phyloP scores from a whole-genome alignment of 1,139 yeast species.

The Magnusiomyces suaveolens region DNA sequence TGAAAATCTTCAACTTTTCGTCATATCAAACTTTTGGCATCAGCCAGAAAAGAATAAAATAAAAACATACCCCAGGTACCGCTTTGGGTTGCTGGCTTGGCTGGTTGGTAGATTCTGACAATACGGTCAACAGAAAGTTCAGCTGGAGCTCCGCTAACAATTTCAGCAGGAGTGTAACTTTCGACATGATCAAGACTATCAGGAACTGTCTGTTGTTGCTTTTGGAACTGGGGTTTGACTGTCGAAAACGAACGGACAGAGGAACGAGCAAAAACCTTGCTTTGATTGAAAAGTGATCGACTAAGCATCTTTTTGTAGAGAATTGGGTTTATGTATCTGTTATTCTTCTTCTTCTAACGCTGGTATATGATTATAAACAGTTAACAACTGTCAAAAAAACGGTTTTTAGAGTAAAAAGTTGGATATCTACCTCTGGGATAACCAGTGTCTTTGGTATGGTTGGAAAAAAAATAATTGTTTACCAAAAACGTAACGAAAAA shows the following conservation, averaged over 20 bases:
- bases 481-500: too few relatives aligned
- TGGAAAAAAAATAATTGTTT: too few relatives aligned
- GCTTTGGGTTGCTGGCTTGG: conserved; percentile 77
- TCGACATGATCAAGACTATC: conserved; percentile 9
- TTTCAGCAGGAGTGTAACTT: conserved; percentile 40
- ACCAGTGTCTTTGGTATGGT: too few relatives aligned
- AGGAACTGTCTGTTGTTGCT: conserved; percentile 4
- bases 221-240: neutral
- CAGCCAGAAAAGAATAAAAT: too few relatives aligned
- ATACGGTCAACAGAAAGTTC: conserved; percentile 54
- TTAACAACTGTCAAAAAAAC: neutral
- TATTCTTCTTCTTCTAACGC: too few relatives aligned
- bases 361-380: neutral
- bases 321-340: neutral
- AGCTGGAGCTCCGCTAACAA: conserved; percentile 71
- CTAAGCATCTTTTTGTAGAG: neutral
- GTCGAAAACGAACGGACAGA: conserved; percentile 1
- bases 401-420: too few relatives aligned
- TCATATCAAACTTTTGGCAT: neutral
- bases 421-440: too few relatives aligned
- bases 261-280: neutral
- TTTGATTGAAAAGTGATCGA: neutral
- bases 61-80: conserved; percentile 38
- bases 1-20: neutral
- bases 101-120: conserved; percentile 67